Evolutionary conservation across 805 yeast genomes (phyloP).

Genomic region (Cyberlindnera misumaiensis): DNA sequence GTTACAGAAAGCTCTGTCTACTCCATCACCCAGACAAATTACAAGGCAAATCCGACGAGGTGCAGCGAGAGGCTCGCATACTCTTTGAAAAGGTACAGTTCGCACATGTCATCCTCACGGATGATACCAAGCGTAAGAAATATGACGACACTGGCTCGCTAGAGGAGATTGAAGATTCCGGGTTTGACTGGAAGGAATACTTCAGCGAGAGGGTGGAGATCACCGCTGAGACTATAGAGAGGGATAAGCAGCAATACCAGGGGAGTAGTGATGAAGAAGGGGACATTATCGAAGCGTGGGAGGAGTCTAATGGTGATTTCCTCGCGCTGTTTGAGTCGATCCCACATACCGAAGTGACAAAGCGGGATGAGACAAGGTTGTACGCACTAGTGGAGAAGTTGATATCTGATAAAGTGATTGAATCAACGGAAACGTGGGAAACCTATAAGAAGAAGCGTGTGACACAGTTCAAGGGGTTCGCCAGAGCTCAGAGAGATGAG

Average conservation of each 20-base stretch:
- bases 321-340: conserved; percentile 63
- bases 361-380: conserved; percentile 56
- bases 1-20: conserved; percentile 59
- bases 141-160: conserved; percentile 70
- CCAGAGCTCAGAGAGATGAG: conserved; percentile 50
- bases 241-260: conserved; percentile 62
- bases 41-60: conserved; percentile 28
- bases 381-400: conserved; percentile 43
- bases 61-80: conserved; percentile 27
- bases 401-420: conserved; percentile 31
- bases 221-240: conserved; percentile 58
- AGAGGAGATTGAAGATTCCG: conserved; percentile 30
- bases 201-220: conserved; percentile 43
- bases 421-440: conserved; percentile 38
- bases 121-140: conserved; percentile 43
- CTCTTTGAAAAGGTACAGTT: conserved; percentile 66
- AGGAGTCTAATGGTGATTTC: conserved; percentile 60
- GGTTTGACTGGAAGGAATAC: conserved; percentile 53
- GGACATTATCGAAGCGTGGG: conserved; percentile 58
- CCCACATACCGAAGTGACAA: conserved; percentile 64
- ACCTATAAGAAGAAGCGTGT: conserved; percentile 44
- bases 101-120: conserved; percentile 64
- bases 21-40: conserved; percentile 68
- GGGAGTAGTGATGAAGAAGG: conserved; percentile 48
- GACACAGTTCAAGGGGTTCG: conserved; percentile 39